Conservation (phyloP, 495 filamentous ascomycete species). For the Hypoxylon perforatum region DNA sequence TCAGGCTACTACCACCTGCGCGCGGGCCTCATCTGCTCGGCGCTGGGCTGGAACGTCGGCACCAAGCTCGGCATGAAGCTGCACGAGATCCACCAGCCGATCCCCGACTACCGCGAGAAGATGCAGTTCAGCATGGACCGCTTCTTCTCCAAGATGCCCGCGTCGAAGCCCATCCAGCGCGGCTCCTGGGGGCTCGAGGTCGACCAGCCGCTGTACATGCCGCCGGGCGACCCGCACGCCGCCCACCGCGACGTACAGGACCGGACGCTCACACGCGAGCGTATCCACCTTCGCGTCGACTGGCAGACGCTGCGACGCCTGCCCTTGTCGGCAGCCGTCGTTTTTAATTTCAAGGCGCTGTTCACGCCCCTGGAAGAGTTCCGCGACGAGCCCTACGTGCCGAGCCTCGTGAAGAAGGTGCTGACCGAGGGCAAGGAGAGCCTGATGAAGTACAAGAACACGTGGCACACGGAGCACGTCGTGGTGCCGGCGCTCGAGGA, state of each 20-base stretch:
- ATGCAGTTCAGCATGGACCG: conserved; percentile 92
- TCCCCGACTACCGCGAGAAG: conserved; percentile 92
- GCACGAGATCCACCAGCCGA: conserved; percentile 77
- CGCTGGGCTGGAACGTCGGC: conserved; percentile 82
- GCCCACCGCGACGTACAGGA: conserved; percentile 66
- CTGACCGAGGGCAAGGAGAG: conserved; percentile 77
- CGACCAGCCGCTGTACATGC: conserved; percentile 81
- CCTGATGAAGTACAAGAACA: conserved; percentile 85
- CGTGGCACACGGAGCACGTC: conserved; percentile 86
- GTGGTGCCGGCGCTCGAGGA: conserved; percentile 73
- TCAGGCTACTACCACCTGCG: conserved; percentile 81
- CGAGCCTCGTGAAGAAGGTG: conserved; percentile 73
- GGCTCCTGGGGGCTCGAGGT: conserved; percentile 90
- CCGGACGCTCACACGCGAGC: conserved; percentile 64
- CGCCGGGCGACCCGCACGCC: conserved; percentile 77
- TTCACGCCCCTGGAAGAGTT: conserved; percentile 84
- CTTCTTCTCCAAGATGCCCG: conserved; percentile 84
- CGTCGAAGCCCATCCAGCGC: conserved; percentile 81
- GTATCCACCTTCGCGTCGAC: conserved; percentile 83
- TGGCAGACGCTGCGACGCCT: conserved; percentile 91
- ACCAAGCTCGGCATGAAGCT: conserved; percentile 80
- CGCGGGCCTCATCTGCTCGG: conserved; percentile 82
- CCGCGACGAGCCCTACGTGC: conserved; percentile 78
- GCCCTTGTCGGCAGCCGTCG: conserved; percentile 77
- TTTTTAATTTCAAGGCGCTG: conserved; percentile 93